A percentile compares a stretch with the other conserved stretches of the same genome.
These are phyloP conservation scores for Teunomyces gatunensis DNA, from an alignment of 805 yeast genomes.

Conservation along the genomic window DNA sequence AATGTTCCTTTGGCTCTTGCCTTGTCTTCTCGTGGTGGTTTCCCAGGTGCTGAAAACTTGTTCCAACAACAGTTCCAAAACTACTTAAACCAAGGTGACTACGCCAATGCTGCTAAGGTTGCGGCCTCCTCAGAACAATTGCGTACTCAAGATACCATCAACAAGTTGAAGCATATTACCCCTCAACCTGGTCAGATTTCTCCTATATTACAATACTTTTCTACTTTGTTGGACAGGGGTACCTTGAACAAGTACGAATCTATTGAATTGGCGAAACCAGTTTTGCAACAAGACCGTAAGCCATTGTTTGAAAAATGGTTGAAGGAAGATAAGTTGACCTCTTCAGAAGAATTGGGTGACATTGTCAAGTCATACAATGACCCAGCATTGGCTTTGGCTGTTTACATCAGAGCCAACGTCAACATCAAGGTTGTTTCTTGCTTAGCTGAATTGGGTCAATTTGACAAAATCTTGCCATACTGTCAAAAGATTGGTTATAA, in stretches of 20 bases:
- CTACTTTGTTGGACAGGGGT: constrained; percentile 88
- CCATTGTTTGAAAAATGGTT: constrained; percentile 95
- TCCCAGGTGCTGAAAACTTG: constrained; percentile 94
- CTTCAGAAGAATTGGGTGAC: constrained; percentile 97
- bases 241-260: constrained; percentile 92
- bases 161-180: constrained; percentile 84
- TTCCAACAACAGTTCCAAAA: constrained; percentile 90
- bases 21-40: constrained; percentile 91
- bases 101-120: constrained; percentile 88
- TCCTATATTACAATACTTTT: constrained; percentile 89
- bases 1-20: constrained; percentile 84
- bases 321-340: constrained; percentile 88
- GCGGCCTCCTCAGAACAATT: constrained; percentile 93
- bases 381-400: constrained; percentile 81
- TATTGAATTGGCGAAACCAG: constrained; percentile 91
- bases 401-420: constrained; percentile 77
- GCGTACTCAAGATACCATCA: constrained; percentile 92
- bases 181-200: constrained; percentile 93
- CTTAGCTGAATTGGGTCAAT: constrained; percentile 93
- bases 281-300: constrained; percentile 90
- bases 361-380: constrained; percentile 82
- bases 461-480: constrained; percentile 92
- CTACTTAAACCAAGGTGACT: constrained; percentile 79
- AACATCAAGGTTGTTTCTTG: constrained; percentile 89
- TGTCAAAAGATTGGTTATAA: constrained; percentile 83